phyloP scores from a whole-genome alignment of 495 filamentous ascomycete species.

The Trichoderma gamsii region DNA sequence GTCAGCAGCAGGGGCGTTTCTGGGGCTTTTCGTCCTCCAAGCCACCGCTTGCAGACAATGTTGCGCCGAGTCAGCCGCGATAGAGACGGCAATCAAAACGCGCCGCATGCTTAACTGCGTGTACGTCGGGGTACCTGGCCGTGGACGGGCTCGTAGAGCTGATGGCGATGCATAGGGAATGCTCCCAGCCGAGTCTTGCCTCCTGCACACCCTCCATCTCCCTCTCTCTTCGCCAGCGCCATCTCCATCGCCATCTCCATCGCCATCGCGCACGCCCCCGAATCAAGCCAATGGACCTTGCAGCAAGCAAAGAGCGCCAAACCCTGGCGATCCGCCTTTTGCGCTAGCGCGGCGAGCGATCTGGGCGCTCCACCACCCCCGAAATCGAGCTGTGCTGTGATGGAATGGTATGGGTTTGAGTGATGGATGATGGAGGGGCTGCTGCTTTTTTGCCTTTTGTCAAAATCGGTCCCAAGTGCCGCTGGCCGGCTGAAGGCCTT shows the following conservation, averaged over 20 bases:
- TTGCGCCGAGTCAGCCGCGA: background rate
- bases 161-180: no score
- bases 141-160: no score
- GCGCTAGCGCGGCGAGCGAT: background rate
- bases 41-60: background rate
- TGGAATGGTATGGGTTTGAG: no score
- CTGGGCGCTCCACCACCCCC: background rate
- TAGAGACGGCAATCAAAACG: background rate
- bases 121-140: background rate
- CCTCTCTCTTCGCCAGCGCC: no score
- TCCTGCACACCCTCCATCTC: no score
- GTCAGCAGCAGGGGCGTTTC: background rate
- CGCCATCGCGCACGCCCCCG: no score
- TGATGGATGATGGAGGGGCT: no score
- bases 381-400: background rate
- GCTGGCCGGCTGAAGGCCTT: no score
- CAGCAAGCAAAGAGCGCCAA: background rate
- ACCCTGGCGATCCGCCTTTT: constrained; percentile 9
- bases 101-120: background rate
- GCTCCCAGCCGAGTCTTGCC: background rate
- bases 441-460: no score
- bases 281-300: no score
- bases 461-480: no score
- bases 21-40: background rate
- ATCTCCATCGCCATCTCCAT: no score